Evolutionary conservation across 2,329 filamentous ascomycete genomes (phyloP), one percentile per base, ranked within the genome.

Genomic region (Allantophomopsis lycopodina): DNA sequence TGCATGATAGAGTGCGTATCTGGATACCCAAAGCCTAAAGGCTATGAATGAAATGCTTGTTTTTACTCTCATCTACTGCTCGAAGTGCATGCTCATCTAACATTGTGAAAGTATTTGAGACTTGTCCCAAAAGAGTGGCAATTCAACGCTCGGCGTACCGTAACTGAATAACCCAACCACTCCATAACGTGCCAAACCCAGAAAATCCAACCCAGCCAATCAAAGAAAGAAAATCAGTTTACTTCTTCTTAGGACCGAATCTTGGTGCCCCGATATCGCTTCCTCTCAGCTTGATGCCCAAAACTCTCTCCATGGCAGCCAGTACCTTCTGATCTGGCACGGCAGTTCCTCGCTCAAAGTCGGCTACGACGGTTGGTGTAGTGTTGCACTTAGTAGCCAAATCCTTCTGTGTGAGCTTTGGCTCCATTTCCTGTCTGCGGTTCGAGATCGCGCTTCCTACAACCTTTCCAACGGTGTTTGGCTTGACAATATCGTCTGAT

Each of bases 401-500:
- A 49, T 79, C 73, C 63, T 93, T 93, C 65, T 96, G 91, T 42
- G 88, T 93, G 85, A 96, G 89, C 68, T 94, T 91, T 63, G 88
- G 87, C 63, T 83, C 83, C 59, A 85, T 79, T 58, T 81, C 76
- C 58, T 77, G 78, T 48, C 91, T 83, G 41, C 83, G 76, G 55
- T 80, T 73, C 55, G 77, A 73, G 65, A 96, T 95, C 48, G 81
- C 83, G 49, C 84, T 76, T 54, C 83, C 86, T 48, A 96, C 85
- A 41, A 74, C 70, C 55, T 73, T 71, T 58, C 87, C 86, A 43
- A 95, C 71, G 36, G 86, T 93, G 68, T 94, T 94, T 57, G 87
- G 88, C 69, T 94, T 94, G 65, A 96, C 81, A 65, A 95, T 94
- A 60, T 95, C 91, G 69, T 96, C 88, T 59, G 79, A 80, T 51